phyloP scores from a whole-genome alignment of 192 early-diverging fungal genomes.

The Coemansia reversa region DNA sequence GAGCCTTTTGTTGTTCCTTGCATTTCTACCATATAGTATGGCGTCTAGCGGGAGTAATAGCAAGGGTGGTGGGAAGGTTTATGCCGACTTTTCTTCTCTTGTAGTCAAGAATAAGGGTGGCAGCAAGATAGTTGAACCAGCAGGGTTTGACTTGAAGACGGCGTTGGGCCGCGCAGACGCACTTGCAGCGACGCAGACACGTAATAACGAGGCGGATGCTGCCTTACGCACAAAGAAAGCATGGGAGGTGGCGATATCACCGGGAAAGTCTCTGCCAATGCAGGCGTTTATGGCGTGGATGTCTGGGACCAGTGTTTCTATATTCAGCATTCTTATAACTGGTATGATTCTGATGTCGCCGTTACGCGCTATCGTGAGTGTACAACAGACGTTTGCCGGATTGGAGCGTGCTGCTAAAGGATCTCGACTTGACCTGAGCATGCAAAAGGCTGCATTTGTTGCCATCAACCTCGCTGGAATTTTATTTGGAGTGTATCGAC shows the following conservation, averaged over 20 bases:
- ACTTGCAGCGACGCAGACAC: conserved; percentile 2
- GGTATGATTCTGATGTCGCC: conserved; percentile 94
- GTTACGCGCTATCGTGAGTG: conserved; percentile 69
- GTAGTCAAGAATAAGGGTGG: conserved; percentile 15
- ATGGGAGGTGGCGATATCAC: conserved; percentile 90
- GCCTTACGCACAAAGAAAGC: conserved; percentile 75
- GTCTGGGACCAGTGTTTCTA: conserved; percentile 94
- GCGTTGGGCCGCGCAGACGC: conserved; percentile 12
- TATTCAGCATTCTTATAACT: conserved; percentile 93
- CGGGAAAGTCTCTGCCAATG: conserved; percentile 94
- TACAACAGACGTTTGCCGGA: conserved; percentile 74
- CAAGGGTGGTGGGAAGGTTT: conserved; percentile 20
- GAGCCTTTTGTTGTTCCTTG: not conserved
- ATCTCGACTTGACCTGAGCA: conserved; percentile 51
- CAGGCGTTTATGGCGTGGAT: conserved; percentile 99
- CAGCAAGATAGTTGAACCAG: conserved; percentile 22
- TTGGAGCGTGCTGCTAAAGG: conserved; percentile 62
- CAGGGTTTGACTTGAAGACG: conserved; percentile 28
- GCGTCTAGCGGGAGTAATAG: not conserved
- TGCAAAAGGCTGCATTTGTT: conserved; percentile 86
- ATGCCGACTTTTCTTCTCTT: conserved; percentile 46
- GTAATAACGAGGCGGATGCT: conserved; percentile 29
- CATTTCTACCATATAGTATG: not conserved
- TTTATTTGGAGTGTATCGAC: conserved; percentile 86
- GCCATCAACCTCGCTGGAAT: conserved; percentile 79